Percentiles rank a stretch among this genome's conserved stretches.
Evolutionary conservation across 2,329 filamentous ascomycete species (phyloP).

Genomic region (Parastagonospora avenae): DNA sequence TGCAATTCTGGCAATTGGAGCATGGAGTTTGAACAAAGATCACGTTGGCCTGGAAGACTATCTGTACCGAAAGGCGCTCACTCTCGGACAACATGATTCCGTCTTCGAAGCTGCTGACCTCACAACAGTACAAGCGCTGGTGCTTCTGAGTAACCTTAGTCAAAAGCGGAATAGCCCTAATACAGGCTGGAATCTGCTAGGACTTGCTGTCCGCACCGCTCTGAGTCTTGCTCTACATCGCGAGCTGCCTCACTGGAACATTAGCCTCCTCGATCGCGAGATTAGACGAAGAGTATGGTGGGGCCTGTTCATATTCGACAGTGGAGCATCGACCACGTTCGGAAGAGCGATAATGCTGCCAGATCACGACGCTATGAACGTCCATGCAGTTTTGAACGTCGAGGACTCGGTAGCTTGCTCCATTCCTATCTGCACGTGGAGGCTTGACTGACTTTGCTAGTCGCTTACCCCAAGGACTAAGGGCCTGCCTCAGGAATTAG

Average conservation of each 20-base stretch:
- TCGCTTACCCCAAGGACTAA: slow-evolving; percentile 27
- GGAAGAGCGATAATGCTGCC: slow-evolving; percentile 31
- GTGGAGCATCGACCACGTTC: slow-evolving; percentile 32
- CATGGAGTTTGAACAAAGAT: slow-evolving; percentile 29
- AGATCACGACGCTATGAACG: slow-evolving; percentile 32
- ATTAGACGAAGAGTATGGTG: slow-evolving; percentile 31
- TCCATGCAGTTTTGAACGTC: slow-evolving; percentile 28
- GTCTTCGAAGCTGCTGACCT: slow-evolving; percentile 31
- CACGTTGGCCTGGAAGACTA: slow-evolving; percentile 30
- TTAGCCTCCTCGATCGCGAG: slow-evolving; percentile 31
- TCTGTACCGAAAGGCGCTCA: slow-evolving; percentile 28
- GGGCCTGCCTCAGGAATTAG: slow-evolving; percentile 18
- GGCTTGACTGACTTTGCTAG: slow-evolving; percentile 6
- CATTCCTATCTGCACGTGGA: background rate
- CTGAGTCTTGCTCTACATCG: slow-evolving; percentile 31
- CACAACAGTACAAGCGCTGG: slow-evolving; percentile 29
- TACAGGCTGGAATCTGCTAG: slow-evolving; percentile 32
- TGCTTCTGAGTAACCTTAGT: slow-evolving; percentile 29
- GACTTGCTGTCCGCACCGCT: slow-evolving; percentile 29
- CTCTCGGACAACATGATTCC: slow-evolving; percentile 30
- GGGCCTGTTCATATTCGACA: slow-evolving; percentile 34
- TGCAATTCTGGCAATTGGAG: slow-evolving; percentile 27
- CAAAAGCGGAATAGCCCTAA: slow-evolving; percentile 32
- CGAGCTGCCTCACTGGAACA: slow-evolving; percentile 34
- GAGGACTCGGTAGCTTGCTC: slow-evolving; percentile 20